A percentile compares a stretch with the other conserved stretches of the same genome.
These are phyloP conservation scores for Aspergillus egyptiacus DNA, from an alignment of 495 filamentous ascomycete species.

Conservation along the genomic window DNA sequence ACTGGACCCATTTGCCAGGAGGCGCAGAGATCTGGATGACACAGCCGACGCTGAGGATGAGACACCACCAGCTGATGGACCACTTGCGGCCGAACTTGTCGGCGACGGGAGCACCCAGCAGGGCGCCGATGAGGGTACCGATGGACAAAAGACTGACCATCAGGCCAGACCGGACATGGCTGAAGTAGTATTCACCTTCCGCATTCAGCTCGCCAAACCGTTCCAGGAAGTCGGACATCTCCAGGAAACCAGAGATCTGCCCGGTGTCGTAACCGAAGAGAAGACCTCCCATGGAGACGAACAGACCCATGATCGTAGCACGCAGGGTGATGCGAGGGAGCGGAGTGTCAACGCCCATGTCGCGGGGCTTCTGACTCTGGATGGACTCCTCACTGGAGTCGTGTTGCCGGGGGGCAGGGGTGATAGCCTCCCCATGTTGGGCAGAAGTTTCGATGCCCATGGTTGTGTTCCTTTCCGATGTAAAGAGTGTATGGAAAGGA, in stretches of 20 bases:
- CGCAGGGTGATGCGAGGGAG: conserved; percentile 39
- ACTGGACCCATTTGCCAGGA: conserved; percentile 46
- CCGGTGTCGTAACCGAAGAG: conserved; percentile 50
- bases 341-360: conserved; percentile 32
- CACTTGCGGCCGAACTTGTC: conserved; percentile 48
- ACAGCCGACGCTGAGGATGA: conserved; percentile 59
- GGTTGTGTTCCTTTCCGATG: conserved; percentile 1
- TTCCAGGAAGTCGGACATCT: conserved; percentile 48
- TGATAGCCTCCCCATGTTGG: conserved; percentile 36
- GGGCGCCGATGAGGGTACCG: conserved; percentile 62
- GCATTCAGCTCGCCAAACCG: conserved; percentile 36
- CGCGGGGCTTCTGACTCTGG: conserved; percentile 20
- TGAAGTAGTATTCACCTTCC: conserved; percentile 36
- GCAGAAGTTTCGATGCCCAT: conserved; percentile 33
- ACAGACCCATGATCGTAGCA: conserved; percentile 46
- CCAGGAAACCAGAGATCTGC: conserved; percentile 55
- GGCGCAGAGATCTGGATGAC: conserved; percentile 60
- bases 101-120: conserved; percentile 51
- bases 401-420: conserved; percentile 25
- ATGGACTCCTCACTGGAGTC: conserved; percentile 25
- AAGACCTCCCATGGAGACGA: conserved; percentile 65
- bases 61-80: conserved; percentile 49
- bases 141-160: conserved; percentile 56
- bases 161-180: conserved; percentile 45
- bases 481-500: background rate